A percentile compares a stretch with the other conserved stretches of the same genome.
These are phyloP conservation scores for Botrytis tulipae DNA, from an alignment of 2,329 filamentous ascomycete species.

Conservation along the genomic window DNA sequence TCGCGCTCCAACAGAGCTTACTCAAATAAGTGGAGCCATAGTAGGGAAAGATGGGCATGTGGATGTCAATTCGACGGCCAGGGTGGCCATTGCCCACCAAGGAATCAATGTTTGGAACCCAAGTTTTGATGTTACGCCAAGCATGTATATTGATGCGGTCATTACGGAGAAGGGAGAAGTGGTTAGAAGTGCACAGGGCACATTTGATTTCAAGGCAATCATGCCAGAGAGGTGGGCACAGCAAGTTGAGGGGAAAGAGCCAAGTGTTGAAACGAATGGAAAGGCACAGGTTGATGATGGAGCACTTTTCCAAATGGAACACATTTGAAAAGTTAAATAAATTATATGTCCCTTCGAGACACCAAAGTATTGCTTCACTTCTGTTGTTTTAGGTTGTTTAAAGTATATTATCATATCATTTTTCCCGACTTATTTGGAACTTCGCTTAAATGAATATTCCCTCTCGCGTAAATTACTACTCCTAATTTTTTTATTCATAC, in stretches of 20 bases:
- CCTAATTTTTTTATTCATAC: background rate
- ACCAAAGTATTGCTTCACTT: background rate
- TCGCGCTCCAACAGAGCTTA: constrained; percentile 77
- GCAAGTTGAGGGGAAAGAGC: constrained; percentile 26
- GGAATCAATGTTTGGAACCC: constrained; percentile 93
- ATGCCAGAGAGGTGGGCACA: constrained; percentile 54
- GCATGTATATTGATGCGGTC: constrained; percentile 84
- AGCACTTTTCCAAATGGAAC: constrained; percentile 23
- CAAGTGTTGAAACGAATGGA: background rate
- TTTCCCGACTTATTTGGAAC: background rate
- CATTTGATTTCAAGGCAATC: constrained; percentile 61
- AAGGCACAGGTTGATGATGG: constrained; percentile 17
- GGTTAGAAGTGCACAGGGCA: constrained; percentile 69
- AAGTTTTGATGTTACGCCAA: constrained; percentile 91
- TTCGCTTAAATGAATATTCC: background rate
- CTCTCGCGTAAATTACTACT: background rate
- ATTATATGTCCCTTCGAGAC: background rate
- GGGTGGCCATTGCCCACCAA: constrained; percentile 74
- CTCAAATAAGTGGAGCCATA: constrained; percentile 75
- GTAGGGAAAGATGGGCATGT: constrained; percentile 62
- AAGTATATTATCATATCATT: too few species aligned
- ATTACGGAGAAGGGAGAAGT: constrained; percentile 90
- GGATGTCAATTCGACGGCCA: constrained; percentile 61
- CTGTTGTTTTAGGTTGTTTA: background rate
- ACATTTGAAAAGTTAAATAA: background rate